These are phyloP conservation scores for Leptosphaerulina australis DNA, from an alignment of 2,329 filamentous ascomycete species.

Conservation along the genomic window DNA sequence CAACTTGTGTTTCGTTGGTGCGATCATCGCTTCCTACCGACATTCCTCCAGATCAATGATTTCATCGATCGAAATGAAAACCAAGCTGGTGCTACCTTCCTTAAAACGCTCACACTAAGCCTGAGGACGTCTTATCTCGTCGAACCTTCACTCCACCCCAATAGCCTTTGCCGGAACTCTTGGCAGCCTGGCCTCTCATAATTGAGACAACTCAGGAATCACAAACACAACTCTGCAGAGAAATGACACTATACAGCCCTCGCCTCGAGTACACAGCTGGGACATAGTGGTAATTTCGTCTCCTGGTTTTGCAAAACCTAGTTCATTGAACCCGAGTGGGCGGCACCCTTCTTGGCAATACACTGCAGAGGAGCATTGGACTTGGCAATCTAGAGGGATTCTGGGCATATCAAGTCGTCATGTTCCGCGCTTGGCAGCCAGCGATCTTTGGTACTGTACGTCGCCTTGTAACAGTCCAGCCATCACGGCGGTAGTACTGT, in stretches of 20 bases:
- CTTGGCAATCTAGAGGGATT: slow-evolving; percentile 30
- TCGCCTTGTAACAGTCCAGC: slow-evolving; percentile 4
- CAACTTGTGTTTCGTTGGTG: slow-evolving; percentile 22
- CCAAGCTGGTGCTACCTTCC: background rate
- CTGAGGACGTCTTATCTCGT: background rate
- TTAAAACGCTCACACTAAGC: background rate
- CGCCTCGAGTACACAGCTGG: too few species aligned
- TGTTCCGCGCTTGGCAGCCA: slow-evolving; percentile 33
- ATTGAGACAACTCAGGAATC: slow-evolving; percentile 11
- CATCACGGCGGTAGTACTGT: background rate
- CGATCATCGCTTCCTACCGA: background rate
- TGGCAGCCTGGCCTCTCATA: slow-evolving; percentile 14
- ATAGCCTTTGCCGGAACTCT: slow-evolving; percentile 1
- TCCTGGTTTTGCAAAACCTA: background rate
- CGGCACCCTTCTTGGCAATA: slow-evolving; percentile 22
- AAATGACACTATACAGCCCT: background rate
- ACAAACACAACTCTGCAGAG: background rate
- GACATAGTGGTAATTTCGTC: background rate
- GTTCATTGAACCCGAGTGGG: slow-evolving; percentile 2
- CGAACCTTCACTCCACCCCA: slow-evolving; percentile 10
- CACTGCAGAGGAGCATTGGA: slow-evolving; percentile 1
- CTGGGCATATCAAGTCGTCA: slow-evolving; percentile 17
- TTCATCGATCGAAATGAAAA: background rate
- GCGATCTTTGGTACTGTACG: slow-evolving; percentile 9
- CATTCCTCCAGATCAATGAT: background rate